These are phyloP conservation scores for Capsella bursapastoris DNA, from an alignment of 345 rosid species.

Conservation along the genomic window DNA sequence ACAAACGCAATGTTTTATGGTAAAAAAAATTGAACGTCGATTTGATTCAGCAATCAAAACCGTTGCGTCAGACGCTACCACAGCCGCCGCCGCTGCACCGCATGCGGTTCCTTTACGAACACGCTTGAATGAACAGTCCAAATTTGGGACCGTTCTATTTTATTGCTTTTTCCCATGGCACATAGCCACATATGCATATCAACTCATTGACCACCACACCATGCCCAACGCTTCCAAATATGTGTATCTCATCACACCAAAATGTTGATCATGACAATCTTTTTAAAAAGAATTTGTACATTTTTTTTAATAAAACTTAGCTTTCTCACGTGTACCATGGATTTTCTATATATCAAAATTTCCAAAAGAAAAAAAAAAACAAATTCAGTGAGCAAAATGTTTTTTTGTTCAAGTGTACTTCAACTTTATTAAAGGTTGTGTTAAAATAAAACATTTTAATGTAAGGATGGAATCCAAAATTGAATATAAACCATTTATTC, in stretches of 20 bases:
- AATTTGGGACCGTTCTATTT: background rate
- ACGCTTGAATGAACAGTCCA: no score
- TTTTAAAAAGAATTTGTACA: no score
- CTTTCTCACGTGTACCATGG: background rate
- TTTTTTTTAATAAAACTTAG: background rate
- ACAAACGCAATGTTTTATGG: no score
- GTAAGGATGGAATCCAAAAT: background rate
- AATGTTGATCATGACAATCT: no score
- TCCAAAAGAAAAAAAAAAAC: background rate
- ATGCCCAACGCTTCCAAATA: background rate
- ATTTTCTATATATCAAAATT: background rate
- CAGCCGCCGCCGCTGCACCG: no score
- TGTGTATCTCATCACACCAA: no score
- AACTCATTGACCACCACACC: conserved; percentile 5
- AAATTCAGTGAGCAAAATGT: background rate
- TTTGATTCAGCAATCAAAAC: no score
- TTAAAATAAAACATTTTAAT: background rate
- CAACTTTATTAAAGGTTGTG: background rate
- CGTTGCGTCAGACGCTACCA: no score
- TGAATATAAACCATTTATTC: background rate
- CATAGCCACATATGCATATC: background rate
- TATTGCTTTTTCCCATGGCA: background rate
- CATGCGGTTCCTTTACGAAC: no score
- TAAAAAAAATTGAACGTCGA: no score
- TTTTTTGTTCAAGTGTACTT: background rate